Evolutionary conservation across 352 stramenopile genomes (phyloP), one percentile per base, ranked within the genome.

Genomic region (Peronospora destructor): DNA sequence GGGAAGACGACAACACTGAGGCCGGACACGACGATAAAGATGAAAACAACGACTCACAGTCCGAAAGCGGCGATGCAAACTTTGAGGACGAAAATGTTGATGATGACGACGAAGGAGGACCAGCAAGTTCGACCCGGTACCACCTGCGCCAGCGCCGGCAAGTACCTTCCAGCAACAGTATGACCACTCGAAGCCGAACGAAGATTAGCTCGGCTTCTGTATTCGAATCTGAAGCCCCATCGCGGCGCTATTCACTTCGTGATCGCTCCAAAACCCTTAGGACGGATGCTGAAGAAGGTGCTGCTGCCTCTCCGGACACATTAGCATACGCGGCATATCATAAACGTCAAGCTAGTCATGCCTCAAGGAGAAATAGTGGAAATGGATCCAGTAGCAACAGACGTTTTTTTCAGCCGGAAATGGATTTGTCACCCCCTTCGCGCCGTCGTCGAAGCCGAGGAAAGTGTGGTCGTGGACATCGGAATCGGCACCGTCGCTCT

Each of bases 221-320:
- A 4, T 53, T 44, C 13, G 59, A 61, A 47, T 32, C 23, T 4
- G 52, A 61, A 19, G 49, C 58, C 47, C 52, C 37, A 1, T 59
- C 53, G 3, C 45, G 51, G 6, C 76, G 81, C 13, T 91, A 91
- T 53, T 82, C 71, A 6, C 62, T 91, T 11, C 72, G 81, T 13
- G 65, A 90, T 67, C 78, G 81, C 8, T 77, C 74, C 0, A 91
- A 90, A 62, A 71, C 74, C 8, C 66, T 83, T 50, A 63, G 68
- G 25, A 29, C 45, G 0, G 68, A 68, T 3, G 39, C 50, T 4
- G 56, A 63, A 17, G 61, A 62, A 7, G 54, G 66, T 7, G 34
- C 53, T 4, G 66, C 74, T 26, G 64, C 65, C 14, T 55, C 64
- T 12, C 60, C 64, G n/a, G 58, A 73, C 32, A 56, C 53, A 33